phyloP scores from a whole-genome alignment of 106 monocot genomes.

The Ottelia alismoides region DNA sequence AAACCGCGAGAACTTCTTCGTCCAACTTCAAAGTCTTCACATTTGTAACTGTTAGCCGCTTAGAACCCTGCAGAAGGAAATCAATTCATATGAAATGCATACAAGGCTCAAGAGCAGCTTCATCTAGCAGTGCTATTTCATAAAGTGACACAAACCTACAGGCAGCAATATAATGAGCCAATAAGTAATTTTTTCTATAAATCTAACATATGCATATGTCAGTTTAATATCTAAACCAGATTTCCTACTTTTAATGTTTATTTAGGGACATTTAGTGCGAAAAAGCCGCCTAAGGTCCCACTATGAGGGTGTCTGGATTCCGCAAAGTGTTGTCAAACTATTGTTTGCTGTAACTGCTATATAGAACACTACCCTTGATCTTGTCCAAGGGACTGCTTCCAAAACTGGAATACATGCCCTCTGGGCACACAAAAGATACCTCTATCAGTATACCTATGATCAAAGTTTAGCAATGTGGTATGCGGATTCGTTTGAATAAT shows the following conservation, averaged over 20 bases:
- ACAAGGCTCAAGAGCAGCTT: neutral
- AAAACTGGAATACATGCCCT: no score
- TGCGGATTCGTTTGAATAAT: no score
- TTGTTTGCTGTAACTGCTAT: no score
- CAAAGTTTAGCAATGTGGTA: no score
- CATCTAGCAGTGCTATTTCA: neutral
- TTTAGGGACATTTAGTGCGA: neutral
- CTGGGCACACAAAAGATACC: no score
- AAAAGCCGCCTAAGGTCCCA: no score
- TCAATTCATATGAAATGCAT: neutral
- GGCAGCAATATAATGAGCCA: neutral
- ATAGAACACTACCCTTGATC: no score
- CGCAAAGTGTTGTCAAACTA: no score
- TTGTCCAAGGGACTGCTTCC: no score
- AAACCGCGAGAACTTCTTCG: constrained; percentile 63
- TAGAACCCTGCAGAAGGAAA: constrained; percentile 44
- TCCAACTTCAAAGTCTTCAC: constrained; percentile 80
- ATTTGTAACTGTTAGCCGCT: constrained; percentile 61
- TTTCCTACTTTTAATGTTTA: neutral
- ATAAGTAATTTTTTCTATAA: neutral
- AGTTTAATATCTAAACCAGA: neutral
- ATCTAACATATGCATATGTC: neutral
- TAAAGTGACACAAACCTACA: neutral
- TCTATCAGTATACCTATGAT: no score
- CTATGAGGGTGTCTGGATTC: no score